Base-by-base conservation (phyloP, 805 yeast genomes). In the Trichomonascus vanleenenianus region DNA sequence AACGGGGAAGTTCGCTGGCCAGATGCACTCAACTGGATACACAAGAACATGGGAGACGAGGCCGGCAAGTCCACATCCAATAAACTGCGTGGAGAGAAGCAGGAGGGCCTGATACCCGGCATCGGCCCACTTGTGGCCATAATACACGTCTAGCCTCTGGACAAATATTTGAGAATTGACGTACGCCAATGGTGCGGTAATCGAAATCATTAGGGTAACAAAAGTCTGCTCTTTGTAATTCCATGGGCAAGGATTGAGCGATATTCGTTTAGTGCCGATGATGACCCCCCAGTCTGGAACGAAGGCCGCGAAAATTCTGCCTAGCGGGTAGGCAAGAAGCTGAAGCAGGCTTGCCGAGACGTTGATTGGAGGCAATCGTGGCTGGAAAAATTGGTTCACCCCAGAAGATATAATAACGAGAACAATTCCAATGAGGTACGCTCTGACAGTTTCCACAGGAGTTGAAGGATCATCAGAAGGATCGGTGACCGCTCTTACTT, bases 1-100 rank as follows among this genome's bases (percentile, higher is more conserved):
- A 0, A 71, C 63, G 15, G 81, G 79, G 50, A 76, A 54, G 2
- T 66, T 48, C 2, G 72, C 62, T 32, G 79, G 81, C 83, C 83
- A 79, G 27, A 79, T 56, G 11, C 77, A 66, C 46, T 68, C 62
- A 3, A 64, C 62, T 12, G 79, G 79, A 53, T 76, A 77, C 7
- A 79, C 71, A 2, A 70, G 71, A 30, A 81, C 74, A 48, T 74
- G 73, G 55, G 83, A 71, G 70, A 79, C 70, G 16, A 81, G 56
- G 42, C 83, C 81, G 4, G 86, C 85, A 58, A 81, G 72, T 1
- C 84, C 81, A 55, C 78, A 75, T 19, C 87, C 88, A 52, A 81
- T 62, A 50, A 75, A 76, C 56, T 79, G 81, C 1, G 84, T 70
- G 2, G 82, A 70, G 3, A 79, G 51, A 1, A 75, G 63, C 30